A percentile compares a stretch with the other conserved stretches of the same genome.
phyloP scores from a whole-genome alignment of 2,329 filamentous ascomycete species.

The Microdochium bolleyi region DNA sequence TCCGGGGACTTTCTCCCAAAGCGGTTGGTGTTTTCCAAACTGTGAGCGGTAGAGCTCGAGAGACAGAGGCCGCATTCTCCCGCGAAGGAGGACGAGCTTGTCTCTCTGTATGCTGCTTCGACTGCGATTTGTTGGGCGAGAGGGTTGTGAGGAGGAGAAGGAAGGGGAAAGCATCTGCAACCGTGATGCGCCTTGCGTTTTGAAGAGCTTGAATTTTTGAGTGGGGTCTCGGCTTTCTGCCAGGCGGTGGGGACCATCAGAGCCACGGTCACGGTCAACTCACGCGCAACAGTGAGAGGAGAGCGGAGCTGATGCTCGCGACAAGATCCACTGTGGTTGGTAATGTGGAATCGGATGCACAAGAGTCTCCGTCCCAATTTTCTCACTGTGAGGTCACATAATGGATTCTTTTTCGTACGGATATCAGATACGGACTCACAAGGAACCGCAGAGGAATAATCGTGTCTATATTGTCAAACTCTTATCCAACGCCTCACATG shows the following conservation, averaged over 20 bases:
- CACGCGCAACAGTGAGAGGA: background rate
- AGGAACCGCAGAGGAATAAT: too few relatives aligned
- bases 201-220: constrained; percentile 11
- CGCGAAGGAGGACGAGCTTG: constrained; percentile 20
- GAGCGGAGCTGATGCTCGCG: too few relatives aligned
- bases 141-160: constrained; percentile 48
- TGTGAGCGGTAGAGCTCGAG: background rate
- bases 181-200: constrained; percentile 5
- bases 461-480: too few relatives aligned
- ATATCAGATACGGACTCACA: too few relatives aligned
- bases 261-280: constrained; percentile 8
- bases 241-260: background rate
- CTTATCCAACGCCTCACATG: too few relatives aligned
- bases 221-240: constrained; percentile 3
- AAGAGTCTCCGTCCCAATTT: too few relatives aligned
- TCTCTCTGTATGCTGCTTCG: constrained; percentile 92
- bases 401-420: too few relatives aligned
- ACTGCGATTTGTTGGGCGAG: constrained; percentile 99
- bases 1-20: constrained; percentile 99
- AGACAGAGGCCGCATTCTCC: constrained; percentile 3
- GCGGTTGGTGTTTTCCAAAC: constrained; percentile 34
- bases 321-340: too few relatives aligned
- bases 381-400: too few relatives aligned
- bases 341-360: too few relatives aligned
- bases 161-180: constrained; percentile 13